These are phyloP conservation scores for Baorangia bicolor DNA, from an alignment of 768 basidiomycete species.

Conservation along the genomic window DNA sequence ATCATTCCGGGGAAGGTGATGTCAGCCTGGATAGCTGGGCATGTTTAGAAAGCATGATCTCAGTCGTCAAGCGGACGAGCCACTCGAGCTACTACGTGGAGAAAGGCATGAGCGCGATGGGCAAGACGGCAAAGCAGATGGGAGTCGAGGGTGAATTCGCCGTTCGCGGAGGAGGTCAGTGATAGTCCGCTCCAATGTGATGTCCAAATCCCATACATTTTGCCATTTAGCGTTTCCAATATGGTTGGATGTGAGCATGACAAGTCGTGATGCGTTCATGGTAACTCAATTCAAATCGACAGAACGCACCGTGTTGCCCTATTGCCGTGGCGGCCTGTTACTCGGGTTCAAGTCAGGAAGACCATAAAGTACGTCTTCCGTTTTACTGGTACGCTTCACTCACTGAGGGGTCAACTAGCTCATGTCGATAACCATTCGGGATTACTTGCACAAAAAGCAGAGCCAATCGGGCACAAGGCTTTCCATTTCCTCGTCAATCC, in stretches of 20 bases:
- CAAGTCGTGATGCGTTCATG: not conserved
- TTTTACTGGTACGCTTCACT: not conserved
- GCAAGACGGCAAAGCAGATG: conserved; percentile 70
- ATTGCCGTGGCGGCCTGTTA: conserved; percentile 78
- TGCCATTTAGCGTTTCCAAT: conserved; percentile 70
- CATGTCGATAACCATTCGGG: conserved; percentile 61
- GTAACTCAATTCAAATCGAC: conserved; percentile 4
- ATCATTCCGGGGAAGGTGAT: conserved; percentile 63
- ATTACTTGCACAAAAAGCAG: conserved; percentile 64
- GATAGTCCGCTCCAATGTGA: not conserved
- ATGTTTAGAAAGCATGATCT: conserved; percentile 75
- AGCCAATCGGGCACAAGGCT: conserved; percentile 20
- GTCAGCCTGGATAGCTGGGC: conserved; percentile 82
- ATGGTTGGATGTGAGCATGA: conserved; percentile 66
- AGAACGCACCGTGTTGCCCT: conserved; percentile 84
- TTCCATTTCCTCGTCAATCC: conserved; percentile 25
- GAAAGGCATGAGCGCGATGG: conserved; percentile 83
- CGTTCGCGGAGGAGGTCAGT: conserved; percentile 77
- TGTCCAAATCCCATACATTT: not conserved
- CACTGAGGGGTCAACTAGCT: conserved; percentile 41
- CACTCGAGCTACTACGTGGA: conserved; percentile 87
- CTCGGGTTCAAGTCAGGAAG: conserved; percentile 78
- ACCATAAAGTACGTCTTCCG: conserved; percentile 60
- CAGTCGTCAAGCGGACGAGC: conserved; percentile 74
- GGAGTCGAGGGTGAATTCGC: conserved; percentile 64